These are phyloP conservation scores for Citrullus amarus DNA, from an alignment of 306 rosid species.

Conservation along the genomic window DNA sequence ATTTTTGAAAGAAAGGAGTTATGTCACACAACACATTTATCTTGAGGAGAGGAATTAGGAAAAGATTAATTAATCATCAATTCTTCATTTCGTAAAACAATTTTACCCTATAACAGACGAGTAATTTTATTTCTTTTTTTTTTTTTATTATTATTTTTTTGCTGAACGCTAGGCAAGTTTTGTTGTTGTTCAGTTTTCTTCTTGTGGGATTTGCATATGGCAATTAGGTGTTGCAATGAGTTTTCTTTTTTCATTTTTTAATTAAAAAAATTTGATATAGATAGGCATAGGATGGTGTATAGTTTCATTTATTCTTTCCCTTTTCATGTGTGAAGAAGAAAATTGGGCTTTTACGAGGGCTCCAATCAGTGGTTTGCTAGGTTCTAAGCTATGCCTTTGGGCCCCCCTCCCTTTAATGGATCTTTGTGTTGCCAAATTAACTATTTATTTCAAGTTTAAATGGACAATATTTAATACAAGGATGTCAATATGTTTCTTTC, in stretches of 20 bases:
- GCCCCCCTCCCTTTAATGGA: slow-evolving; percentile 4
- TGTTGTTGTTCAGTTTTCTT: neutral
- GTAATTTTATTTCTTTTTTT: neutral
- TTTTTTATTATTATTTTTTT: neutral
- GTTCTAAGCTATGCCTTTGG: slow-evolving; percentile 1
- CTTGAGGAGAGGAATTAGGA: neutral
- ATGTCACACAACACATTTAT: neutral
- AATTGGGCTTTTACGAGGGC: neutral
- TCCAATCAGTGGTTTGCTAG: neutral
- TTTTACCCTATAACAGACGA: neutral
- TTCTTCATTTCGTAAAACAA: neutral
- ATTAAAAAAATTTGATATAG: too few relatives aligned
- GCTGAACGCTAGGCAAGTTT: neutral
- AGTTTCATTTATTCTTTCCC: neutral
- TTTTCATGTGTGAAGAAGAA: neutral
- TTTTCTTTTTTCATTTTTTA: neutral
- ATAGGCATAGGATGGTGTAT: neutral
- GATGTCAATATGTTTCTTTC: neutral
- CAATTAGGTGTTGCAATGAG: neutral
- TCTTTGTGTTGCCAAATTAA: neutral
- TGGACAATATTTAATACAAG: neutral
- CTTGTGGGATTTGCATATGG: neutral
- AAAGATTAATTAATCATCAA: neutral
- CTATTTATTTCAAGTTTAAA: neutral
- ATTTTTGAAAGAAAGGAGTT: neutral